A percentile compares a stretch with the other conserved stretches of the same genome.
These are phyloP conservation scores for Chalaropsis ovoidea DNA, from an alignment of 2,329 filamentous ascomycete species.

Conservation along the genomic window DNA sequence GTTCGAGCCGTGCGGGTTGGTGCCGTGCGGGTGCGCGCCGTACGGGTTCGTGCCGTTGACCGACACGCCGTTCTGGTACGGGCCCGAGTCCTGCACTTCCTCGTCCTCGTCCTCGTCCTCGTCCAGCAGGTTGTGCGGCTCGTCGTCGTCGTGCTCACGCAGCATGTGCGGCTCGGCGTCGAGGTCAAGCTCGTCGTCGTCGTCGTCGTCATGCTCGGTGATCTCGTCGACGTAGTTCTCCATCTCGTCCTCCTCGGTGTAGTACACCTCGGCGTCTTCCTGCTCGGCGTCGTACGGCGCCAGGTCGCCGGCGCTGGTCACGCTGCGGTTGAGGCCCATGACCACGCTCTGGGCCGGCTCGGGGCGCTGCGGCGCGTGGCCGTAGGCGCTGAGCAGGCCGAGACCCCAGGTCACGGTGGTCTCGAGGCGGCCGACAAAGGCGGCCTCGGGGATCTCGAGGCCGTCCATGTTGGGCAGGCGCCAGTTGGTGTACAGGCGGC, in stretches of 20 bases:
- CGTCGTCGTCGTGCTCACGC: neutral
- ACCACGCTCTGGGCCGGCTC: slow-evolving; percentile 24
- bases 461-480: slow-evolving; percentile 32
- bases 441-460: slow-evolving; percentile 18
- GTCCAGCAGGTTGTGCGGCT: slow-evolving; percentile 15
- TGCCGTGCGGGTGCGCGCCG: slow-evolving; percentile 6
- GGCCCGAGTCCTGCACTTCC: slow-evolving; percentile 17
- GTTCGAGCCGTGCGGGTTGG: slow-evolving; percentile 5
- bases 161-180: slow-evolving; percentile 9
- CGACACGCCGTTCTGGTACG: slow-evolving; percentile 19
- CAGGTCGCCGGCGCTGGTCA: slow-evolving; percentile 10
- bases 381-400: slow-evolving; percentile 21
- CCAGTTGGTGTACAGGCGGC: slow-evolving; percentile 39
- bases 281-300: neutral
- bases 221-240: slow-evolving; percentile 16
- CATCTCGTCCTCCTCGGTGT: slow-evolving; percentile 10
- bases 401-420: slow-evolving; percentile 23
- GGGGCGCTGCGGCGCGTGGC: slow-evolving; percentile 20
- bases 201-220: slow-evolving; percentile 4
- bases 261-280: slow-evolving; percentile 10
- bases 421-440: slow-evolving; percentile 23
- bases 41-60: slow-evolving; percentile 16
- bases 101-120: slow-evolving; percentile 19
- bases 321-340: slow-evolving; percentile 16
- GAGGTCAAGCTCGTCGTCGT: slow-evolving; percentile 13